phyloP scores from a whole-genome alignment of 768 basidiomycete species.

The Suillus weaverae region DNA sequence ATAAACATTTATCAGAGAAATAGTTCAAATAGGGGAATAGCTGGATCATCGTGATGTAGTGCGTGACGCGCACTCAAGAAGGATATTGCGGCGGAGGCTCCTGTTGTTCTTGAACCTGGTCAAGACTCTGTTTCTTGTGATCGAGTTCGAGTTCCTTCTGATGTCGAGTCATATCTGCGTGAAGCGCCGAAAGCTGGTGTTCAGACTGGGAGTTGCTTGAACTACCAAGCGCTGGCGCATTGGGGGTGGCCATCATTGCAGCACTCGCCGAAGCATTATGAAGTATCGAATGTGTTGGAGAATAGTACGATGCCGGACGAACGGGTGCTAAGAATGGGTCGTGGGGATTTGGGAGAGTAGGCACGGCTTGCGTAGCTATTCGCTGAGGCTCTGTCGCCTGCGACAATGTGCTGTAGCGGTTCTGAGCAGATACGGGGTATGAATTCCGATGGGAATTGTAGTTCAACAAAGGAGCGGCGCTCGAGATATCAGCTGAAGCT shows the following conservation, averaged over 20 bases:
- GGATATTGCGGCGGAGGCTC: constrained; percentile 13
- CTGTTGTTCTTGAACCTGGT: background rate
- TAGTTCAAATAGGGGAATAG: background rate
- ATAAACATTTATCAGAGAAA: background rate
- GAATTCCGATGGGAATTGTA: constrained; percentile 2
- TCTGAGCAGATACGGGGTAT: constrained; percentile 6
- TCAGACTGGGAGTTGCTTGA: constrained; percentile 19
- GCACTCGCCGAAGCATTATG: background rate
- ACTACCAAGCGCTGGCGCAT: constrained; percentile 81
- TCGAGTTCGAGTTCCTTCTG: constrained; percentile 14
- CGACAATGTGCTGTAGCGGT: constrained; percentile 9
- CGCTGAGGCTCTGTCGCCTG: background rate
- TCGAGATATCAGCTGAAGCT: background rate
- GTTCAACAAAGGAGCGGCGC: constrained; percentile 1
- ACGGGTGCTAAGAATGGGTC: constrained; percentile 11
- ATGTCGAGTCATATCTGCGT: constrained; percentile 9
- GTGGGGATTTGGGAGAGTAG: constrained; percentile 12
- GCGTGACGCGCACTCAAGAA: constrained; percentile 1
- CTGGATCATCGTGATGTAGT: background rate
- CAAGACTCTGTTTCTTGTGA: constrained; percentile 7
- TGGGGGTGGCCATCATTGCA: constrained; percentile 50
- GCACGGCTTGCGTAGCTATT: background rate
- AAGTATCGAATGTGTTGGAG: background rate
- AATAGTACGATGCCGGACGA: constrained; percentile 4
- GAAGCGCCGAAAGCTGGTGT: constrained; percentile 9